A percentile compares a stretch with the other conserved stretches of the same genome.
Conservation (phyloP, 495 filamentous ascomycete species). For the Symbiotaphrina buchneri region DNA sequence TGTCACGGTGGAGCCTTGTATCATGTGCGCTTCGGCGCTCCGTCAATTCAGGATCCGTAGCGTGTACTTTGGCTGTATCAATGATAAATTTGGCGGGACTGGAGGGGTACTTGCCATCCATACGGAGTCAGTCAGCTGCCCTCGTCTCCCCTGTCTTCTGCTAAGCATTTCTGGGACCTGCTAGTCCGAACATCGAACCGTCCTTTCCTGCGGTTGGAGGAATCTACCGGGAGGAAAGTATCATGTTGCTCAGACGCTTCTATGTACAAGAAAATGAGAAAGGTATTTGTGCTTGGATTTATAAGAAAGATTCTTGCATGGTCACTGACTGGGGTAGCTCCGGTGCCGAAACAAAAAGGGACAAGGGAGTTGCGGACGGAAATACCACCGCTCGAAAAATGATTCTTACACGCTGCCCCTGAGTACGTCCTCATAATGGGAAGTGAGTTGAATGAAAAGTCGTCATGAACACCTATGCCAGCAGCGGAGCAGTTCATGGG, state of each 20-base stretch:
- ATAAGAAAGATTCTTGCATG: constrained; percentile 2
- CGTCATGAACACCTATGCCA: no score
- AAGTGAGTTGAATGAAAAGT: no score
- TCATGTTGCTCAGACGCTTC: constrained; percentile 75
- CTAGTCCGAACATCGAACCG: constrained; percentile 35
- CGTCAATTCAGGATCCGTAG: constrained; percentile 59
- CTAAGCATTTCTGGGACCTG: neutral
- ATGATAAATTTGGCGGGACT: constrained; percentile 90
- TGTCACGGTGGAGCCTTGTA: constrained; percentile 91
- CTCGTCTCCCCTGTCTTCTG: neutral
- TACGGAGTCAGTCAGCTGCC: constrained; percentile 29
- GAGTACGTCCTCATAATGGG: neutral
- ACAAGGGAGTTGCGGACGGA: constrained; percentile 26
- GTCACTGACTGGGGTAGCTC: constrained; percentile 18
- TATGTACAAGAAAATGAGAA: constrained; percentile 93
- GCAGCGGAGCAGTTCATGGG: no score
- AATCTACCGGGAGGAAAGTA: constrained; percentile 66
- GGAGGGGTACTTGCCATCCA: constrained; percentile 79
- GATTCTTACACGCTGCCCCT: neutral
- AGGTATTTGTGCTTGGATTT: constrained; percentile 20
- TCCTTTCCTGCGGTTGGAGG: constrained; percentile 63
- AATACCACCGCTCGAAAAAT: constrained; percentile 7
- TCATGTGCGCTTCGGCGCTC: constrained; percentile 93
- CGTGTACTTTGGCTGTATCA: constrained; percentile 86
- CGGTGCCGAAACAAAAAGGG: constrained; percentile 35